These are phyloP conservation scores for Rhytidhysteron rufulum DNA, from an alignment of 2,329 filamentous ascomycete genomes.

Conservation along the genomic window DNA sequence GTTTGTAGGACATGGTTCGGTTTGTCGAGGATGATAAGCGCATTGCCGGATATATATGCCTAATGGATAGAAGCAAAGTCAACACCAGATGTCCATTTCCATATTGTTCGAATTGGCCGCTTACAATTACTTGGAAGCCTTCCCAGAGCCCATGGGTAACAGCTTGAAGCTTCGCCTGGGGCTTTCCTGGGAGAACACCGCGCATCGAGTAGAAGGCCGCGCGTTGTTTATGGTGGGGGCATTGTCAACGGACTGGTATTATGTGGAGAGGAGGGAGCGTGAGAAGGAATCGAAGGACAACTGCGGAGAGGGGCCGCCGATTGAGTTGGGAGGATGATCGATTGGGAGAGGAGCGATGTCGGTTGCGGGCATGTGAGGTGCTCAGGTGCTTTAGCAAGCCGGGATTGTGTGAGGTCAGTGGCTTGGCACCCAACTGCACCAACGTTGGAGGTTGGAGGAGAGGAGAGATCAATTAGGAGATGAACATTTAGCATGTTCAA, in stretches of 20 bases:
- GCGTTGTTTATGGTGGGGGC: conserved; percentile 24
- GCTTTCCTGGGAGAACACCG: conserved; percentile 74
- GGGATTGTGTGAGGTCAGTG: conserved; percentile 1
- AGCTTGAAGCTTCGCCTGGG: conserved; percentile 73
- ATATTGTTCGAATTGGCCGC: conserved; percentile 22
- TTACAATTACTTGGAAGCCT: conserved; percentile 67
- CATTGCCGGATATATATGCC: conserved; percentile 87
- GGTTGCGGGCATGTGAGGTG: conserved; percentile 4
- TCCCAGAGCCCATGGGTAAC: conserved; percentile 72
- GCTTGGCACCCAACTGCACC: not conserved
- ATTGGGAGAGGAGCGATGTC: conserved; percentile 2
- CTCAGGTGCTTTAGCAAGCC: not conserved
- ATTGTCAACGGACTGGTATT: conserved; percentile 9
- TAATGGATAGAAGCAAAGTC: conserved; percentile 41
- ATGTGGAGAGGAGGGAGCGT: not conserved
- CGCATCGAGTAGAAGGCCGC: conserved; percentile 59
- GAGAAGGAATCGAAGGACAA: not conserved
- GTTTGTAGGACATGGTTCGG: conserved; percentile 78
- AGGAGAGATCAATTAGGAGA: no score
- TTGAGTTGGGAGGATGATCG: not conserved
- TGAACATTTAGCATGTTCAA: no score
- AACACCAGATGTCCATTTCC: conserved; percentile 8
- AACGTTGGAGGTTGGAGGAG: not conserved
- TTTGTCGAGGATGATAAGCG: conserved; percentile 76
- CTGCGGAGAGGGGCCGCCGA: not conserved